phyloP scores from a whole-genome alignment of 495 filamentous ascomycete genomes.

The Podospora comata region DNA sequence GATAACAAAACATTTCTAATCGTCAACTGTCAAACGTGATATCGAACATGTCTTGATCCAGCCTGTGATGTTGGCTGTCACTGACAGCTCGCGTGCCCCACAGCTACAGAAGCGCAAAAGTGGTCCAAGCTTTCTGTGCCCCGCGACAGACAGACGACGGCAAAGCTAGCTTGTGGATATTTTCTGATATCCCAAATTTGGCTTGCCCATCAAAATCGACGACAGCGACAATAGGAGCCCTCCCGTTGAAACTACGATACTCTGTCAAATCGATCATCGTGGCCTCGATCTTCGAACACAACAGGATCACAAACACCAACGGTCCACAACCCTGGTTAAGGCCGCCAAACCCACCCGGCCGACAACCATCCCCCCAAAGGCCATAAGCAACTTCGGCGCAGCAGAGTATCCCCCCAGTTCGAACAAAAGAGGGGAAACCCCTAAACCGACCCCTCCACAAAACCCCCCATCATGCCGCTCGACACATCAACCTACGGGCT shows the following conservation, averaged over 20 bases:
- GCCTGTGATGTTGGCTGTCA: neutral
- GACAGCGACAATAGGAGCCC: neutral
- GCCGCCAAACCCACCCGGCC: neutral
- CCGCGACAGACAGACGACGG: conserved; percentile 11
- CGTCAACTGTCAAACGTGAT: neutral
- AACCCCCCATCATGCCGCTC: conserved; percentile 64
- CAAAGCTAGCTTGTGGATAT: neutral
- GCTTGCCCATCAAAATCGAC: neutral
- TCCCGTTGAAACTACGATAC: neutral
- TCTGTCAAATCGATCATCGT: neutral
- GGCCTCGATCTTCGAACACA: neutral
- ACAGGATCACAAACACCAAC: neutral
- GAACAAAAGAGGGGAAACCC: neutral
- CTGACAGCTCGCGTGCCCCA: neutral
- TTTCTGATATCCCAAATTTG: conserved; percentile 7
- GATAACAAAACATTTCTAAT: too few relatives aligned
- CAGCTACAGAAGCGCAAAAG: neutral
- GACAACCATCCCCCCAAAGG: neutral
- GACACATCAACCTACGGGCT: conserved; percentile 85
- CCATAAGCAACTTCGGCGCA: neutral
- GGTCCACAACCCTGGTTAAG: neutral
- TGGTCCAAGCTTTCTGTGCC: conserved; percentile 21
- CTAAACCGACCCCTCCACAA: neutral
- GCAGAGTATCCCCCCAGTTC: neutral
- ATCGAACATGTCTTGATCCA: neutral